Evolutionary conservation across 1,284 basidiomycete species (phyloP).

Genomic region (Trichosporon ovoides): DNA sequence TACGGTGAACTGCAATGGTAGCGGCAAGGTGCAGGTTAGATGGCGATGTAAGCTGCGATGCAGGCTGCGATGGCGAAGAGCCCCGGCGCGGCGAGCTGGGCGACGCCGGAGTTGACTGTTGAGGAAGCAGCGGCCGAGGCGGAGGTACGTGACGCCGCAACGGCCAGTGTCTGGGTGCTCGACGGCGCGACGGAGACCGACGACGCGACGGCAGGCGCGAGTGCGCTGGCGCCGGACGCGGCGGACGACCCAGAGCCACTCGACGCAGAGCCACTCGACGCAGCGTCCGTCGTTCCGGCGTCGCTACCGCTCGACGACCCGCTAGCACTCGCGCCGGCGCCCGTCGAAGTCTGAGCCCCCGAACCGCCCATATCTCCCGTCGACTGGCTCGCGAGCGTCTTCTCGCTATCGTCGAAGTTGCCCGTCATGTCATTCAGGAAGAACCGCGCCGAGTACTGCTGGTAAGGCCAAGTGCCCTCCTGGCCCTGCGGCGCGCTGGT

Average conservation of each 20-base stretch:
- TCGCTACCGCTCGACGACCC: no score
- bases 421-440: conserved; percentile 43
- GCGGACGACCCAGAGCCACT: no score
- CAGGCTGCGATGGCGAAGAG: conserved; percentile 24
- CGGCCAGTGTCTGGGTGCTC: no score
- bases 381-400: conserved; percentile 32
- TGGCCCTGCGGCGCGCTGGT: no score
- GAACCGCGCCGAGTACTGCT: conserved; percentile 79
- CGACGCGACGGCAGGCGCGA: no score
- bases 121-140: conserved; percentile 11
- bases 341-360: neutral
- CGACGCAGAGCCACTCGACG: no score
- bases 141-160: no score
- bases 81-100: conserved; percentile 18
- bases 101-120: conserved; percentile 15
- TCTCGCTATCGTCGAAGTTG: conserved; percentile 33
- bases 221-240: no score
- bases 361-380: conserved; percentile 14
- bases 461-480: conserved; percentile 55
- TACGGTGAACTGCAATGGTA: no score
- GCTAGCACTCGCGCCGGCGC: conserved; percentile 1
- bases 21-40: no score
- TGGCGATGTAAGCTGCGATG: conserved; percentile 25
- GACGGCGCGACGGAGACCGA: neutral
- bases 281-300: neutral